A percentile compares a stretch with the other conserved stretches of the same genome.
phyloP scores from a whole-genome alignment of 208 protist genomes.

The Wallacemonas sp. region DNA sequence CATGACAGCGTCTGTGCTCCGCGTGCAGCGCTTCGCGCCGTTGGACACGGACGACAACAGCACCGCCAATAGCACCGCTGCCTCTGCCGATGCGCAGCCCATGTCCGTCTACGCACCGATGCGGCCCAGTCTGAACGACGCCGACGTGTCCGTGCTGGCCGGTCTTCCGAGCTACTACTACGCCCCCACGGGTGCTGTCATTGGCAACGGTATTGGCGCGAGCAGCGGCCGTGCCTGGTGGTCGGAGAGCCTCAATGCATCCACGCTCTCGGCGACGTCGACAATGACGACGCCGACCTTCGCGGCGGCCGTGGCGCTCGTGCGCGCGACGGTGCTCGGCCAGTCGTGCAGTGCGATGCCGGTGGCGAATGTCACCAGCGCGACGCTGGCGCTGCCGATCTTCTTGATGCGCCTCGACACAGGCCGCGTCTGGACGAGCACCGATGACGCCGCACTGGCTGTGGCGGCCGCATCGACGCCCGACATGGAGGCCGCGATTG shows the following conservation, averaged over 20 bases:
- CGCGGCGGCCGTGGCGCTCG: conserved; percentile 49
- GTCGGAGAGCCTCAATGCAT: not conserved
- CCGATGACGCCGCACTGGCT: conserved; percentile 2
- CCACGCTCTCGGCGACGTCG: not conserved
- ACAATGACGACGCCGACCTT: conserved; percentile 32
- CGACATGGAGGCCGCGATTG: not conserved
- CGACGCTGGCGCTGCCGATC: conserved; percentile 42
- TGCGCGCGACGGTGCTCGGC: conserved; percentile 51
- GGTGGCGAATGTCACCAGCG: conserved; percentile 15
- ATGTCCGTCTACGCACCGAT: conserved; percentile 7
- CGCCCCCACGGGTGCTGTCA: conserved; percentile 35
- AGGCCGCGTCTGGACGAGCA: conserved; percentile 28
- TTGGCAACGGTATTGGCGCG: conserved; percentile 54
- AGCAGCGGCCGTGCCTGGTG: conserved; percentile 23
- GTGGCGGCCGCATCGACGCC: not conserved
- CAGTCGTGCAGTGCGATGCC: conserved; percentile 36
- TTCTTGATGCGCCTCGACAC: conserved; percentile 51
- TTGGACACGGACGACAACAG: conserved; percentile 1
- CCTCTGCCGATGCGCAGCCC: conserved; percentile 17
- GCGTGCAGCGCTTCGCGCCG: conserved; percentile 26
- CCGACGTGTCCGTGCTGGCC: conserved; percentile 1
- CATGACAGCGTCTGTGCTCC: conserved; percentile 24
- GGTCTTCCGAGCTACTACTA: conserved; percentile 45
- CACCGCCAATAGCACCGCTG: not conserved
- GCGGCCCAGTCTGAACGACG: conserved; percentile 4